Base-by-base conservation (phyloP, 371 early-diverging fungal genomes). In the Phascolomyces articulosus region DNA sequence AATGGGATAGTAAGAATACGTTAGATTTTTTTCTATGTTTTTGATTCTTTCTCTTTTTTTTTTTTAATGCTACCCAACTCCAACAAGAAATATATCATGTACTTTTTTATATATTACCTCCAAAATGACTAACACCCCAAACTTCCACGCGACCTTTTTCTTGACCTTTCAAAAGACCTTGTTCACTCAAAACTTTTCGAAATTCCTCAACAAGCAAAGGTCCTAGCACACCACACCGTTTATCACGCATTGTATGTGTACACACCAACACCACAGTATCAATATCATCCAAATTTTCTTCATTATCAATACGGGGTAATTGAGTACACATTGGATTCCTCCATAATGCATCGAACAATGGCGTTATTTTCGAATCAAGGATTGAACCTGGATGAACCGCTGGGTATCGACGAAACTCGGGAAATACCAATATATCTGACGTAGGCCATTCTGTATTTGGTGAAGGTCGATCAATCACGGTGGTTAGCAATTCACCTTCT, bases 41-140 rank as follows among this genome's bases (percentile, higher is more conserved):
- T 34, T 58, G 24, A 13, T 38, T 49, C n/a, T n/a, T n/a, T n/a
- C n/a, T n/a, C n/a, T n/a, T n/a, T n/a, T n/a, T n/a, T n/a, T n/a
- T 44, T 15, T 9, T n/a, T 34, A 34, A 9, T 34, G 11, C 27
- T 34, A 16, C 16, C 18, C 51, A 31, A 20, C 24, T 7, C 29
- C 16, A 11, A 4, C 31, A 23, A 20, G 3, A 55, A 21, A 44
- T 13, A 24, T 4, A 58, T 4, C 18, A n/a, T 1, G 0, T 34
- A 41, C 31, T 62, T 2, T 6, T 34, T 34, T 34, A 34, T 34
- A 34, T 11, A 34, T 34, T 70, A 78, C 80, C 82, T 66, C 83
- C 83, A 73, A 79, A 76, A 67, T 82, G 83, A 55, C 78, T 76
- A 0, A 78, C 78, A 10, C 83, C 83, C 66, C 70, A 79, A 1